A percentile compares a stretch with the other conserved stretches of the same genome.
These are phyloP conservation scores for Yarrowia hollandica DNA, from an alignment of 805 yeast species.

Conservation along the genomic window DNA sequence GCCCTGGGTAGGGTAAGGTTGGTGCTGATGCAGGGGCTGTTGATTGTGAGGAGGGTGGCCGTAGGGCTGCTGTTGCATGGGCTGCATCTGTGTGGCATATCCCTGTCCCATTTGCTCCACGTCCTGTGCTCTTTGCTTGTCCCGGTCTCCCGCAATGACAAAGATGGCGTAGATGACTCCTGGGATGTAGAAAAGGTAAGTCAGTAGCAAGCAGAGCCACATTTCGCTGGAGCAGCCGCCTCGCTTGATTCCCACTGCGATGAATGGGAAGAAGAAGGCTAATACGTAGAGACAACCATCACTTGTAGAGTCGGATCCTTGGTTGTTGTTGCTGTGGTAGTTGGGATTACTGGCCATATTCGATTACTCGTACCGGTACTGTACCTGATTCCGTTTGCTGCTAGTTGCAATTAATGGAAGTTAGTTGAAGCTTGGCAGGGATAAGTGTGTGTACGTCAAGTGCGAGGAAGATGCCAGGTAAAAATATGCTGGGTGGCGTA, in stretches of 20 bases:
- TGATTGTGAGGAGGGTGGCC: neutral
- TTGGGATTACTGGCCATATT: too few relatives aligned
- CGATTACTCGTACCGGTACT: too few relatives aligned
- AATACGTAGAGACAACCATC: neutral
- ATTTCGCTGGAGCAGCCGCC: conserved; percentile 1
- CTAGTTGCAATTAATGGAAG: too few relatives aligned
- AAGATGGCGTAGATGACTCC: conserved; percentile 2
- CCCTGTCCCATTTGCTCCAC: conserved; percentile 7
- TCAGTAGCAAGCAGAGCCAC: neutral
- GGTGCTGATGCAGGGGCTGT: conserved; percentile 8
- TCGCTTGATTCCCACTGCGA: neutral
- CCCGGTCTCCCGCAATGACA: neutral
- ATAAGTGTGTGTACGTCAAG: too few relatives aligned
- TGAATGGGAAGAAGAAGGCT: neutral
- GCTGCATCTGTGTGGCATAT: neutral
- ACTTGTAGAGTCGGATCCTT: too few relatives aligned
- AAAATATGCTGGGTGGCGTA: too few relatives aligned
- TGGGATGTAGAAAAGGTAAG: neutral
- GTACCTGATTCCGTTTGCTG: too few relatives aligned
- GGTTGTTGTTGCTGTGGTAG: too few relatives aligned
- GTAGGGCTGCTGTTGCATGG: neutral
- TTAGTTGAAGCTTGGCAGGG: too few relatives aligned
- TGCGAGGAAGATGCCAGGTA: too few relatives aligned
- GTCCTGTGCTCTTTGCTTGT: neutral
- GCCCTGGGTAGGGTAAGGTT: neutral